phyloP scores from a whole-genome alignment of 495 filamentous ascomycete species.

The Aspergillus steynii region DNA sequence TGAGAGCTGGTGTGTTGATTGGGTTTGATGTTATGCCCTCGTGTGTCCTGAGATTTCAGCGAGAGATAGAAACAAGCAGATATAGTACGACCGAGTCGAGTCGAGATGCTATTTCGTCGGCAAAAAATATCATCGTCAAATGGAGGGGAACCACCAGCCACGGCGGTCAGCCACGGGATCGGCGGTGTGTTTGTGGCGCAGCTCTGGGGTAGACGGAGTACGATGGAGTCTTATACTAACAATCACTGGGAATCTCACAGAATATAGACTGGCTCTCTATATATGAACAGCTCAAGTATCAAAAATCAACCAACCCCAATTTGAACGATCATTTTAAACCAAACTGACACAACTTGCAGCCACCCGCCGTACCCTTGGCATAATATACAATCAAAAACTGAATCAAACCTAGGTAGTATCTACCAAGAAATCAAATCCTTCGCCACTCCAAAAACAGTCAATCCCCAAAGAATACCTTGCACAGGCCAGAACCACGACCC shows the following conservation, averaged over 20 bases:
- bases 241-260: too few species aligned
- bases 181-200: background rate
- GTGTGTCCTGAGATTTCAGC: background rate
- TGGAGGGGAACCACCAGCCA: background rate
- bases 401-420: background rate
- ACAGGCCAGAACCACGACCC: constrained; percentile 41
- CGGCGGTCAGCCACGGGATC: too few species aligned
- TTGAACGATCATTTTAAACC: too few species aligned
- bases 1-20: constrained; percentile 1
- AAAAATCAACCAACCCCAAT: too few species aligned
- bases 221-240: too few species aligned
- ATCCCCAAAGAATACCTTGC: constrained; percentile 46
- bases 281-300: too few species aligned
- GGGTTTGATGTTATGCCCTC: background rate
- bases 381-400: too few species aligned
- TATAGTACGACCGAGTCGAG: background rate
- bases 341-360: too few species aligned
- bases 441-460: constrained; percentile 47
- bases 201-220: too few species aligned
- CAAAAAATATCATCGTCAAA: background rate
- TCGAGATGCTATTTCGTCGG: constrained; percentile 4
- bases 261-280: too few species aligned
- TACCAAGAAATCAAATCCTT: constrained; percentile 28
- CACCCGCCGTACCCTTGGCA: background rate
- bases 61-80: background rate